These are phyloP conservation scores for Ensete glaucum DNA, from an alignment of 176 grass and related monocot genomes.

Conservation along the genomic window DNA sequence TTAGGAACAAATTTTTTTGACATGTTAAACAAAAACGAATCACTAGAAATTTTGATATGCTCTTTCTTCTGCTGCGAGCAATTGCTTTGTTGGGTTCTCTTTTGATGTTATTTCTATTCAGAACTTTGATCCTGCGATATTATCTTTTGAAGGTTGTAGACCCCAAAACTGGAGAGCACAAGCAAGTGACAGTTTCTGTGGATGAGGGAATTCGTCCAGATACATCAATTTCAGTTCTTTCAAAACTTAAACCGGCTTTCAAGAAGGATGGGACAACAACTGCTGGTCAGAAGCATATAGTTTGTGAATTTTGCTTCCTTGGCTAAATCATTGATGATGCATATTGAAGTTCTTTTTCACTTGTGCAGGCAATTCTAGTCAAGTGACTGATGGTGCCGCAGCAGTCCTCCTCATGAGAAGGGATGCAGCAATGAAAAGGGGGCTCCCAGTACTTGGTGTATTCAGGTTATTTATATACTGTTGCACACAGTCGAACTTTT, in stretches of 20 bases:
- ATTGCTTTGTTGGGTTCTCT: neutral
- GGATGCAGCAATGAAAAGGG: slow-evolving; percentile 68
- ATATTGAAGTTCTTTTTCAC: neutral
- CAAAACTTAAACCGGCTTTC: slow-evolving; percentile 95
- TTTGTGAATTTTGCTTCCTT: neutral
- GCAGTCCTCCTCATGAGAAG: slow-evolving; percentile 86
- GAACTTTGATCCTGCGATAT: slow-evolving; percentile 8
- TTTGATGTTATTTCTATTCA: neutral
- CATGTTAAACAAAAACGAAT: neutral
- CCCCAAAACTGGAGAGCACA: slow-evolving; percentile 77
- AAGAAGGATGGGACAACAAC: slow-evolving; percentile 84
- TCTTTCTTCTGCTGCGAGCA: neutral
- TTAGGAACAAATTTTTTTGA: neutral
- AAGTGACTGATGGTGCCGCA: slow-evolving; percentile 88
- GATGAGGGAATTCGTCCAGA: slow-evolving; percentile 78
- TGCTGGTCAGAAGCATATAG: slow-evolving; percentile 40
- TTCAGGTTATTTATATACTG: slow-evolving; percentile 31
- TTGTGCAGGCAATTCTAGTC: slow-evolving; percentile 65
- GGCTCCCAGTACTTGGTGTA: slow-evolving; percentile 66
- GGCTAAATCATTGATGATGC: neutral
- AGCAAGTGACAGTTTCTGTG: slow-evolving; percentile 43
- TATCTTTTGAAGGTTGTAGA: slow-evolving; percentile 49
- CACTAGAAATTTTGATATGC: neutral
- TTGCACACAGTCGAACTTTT: neutral
- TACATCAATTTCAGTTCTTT: slow-evolving; percentile 58